These are phyloP conservation scores for Dioscorea cayenensis DNA, from an alignment of 116 monocot species.

Conservation along the genomic window DNA sequence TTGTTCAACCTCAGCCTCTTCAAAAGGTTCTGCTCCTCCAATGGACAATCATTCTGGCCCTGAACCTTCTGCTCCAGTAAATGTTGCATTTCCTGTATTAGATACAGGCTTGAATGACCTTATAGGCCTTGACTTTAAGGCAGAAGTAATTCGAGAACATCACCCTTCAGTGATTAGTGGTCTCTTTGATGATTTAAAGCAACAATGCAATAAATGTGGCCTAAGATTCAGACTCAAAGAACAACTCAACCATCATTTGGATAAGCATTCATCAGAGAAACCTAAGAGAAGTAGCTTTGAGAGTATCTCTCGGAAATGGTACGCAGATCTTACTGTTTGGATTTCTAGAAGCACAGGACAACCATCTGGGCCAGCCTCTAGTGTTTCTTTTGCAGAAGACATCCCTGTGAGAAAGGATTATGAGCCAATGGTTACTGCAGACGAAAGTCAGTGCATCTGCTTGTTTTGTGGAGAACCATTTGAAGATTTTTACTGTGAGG, in stretches of 20 bases:
- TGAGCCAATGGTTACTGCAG: slow-evolving; percentile 65
- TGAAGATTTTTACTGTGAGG: slow-evolving; percentile 54
- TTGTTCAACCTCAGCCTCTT: slow-evolving; percentile 11
- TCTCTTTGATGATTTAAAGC: slow-evolving; percentile 43
- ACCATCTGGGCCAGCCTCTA: neutral
- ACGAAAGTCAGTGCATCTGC: slow-evolving; percentile 69
- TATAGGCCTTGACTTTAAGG: slow-evolving; percentile 52
- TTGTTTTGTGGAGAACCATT: slow-evolving; percentile 76
- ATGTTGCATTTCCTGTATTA: neutral
- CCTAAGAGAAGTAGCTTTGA: slow-evolving; percentile 7
- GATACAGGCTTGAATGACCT: slow-evolving; percentile 13
- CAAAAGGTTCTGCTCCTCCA: neutral
- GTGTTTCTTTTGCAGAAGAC: neutral
- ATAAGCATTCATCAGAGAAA: slow-evolving; percentile 33
- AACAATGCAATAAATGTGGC: slow-evolving; percentile 48
- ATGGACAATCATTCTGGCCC: neutral
- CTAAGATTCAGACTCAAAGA: slow-evolving; percentile 33
- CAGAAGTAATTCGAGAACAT: slow-evolving; percentile 46
- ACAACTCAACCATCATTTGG: slow-evolving; percentile 33
- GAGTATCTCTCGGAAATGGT: slow-evolving; percentile 47
- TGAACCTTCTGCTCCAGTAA: neutral
- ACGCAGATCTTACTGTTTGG: slow-evolving; percentile 13
- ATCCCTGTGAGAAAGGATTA: neutral
- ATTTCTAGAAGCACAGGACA: slow-evolving; percentile 12
- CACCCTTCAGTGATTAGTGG: slow-evolving; percentile 37